phyloP scores from a whole-genome alignment of 176 grass and related monocot species.

The Raddia distichophylla region DNA sequence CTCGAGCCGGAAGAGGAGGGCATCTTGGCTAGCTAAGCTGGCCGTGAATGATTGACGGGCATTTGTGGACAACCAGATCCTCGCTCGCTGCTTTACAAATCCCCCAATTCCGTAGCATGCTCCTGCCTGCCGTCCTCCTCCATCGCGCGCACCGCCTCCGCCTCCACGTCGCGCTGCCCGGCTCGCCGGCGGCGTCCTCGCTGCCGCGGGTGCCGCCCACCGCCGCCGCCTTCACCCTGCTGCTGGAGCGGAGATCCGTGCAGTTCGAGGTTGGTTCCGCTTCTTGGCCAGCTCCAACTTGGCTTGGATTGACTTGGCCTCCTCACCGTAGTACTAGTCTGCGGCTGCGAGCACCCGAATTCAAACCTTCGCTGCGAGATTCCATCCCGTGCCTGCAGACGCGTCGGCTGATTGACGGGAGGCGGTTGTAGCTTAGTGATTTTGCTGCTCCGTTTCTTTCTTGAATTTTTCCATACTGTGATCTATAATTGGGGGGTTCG shows the following conservation, averaged over 20 bases:
- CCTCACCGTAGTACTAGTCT: neutral
- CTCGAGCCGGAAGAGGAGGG: neutral
- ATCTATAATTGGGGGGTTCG: neutral
- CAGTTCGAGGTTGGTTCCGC: neutral
- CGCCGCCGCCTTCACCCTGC: neutral
- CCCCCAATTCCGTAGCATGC: constrained; percentile 14
- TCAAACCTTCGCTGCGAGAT: constrained; percentile 33
- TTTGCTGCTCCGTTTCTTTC: constrained; percentile 4
- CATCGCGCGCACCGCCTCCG: neutral
- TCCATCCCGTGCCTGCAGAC: neutral
- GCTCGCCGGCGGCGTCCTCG: neutral
- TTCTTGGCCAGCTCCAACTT: constrained; percentile 26
- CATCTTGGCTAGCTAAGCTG: neutral
- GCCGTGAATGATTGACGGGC: constrained; percentile 43
- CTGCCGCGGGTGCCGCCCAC: neutral
- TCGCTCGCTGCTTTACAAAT: constrained; percentile 20
- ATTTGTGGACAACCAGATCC: constrained; percentile 48
- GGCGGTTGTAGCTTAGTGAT: neutral
- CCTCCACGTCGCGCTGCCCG: neutral
- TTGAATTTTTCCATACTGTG: neutral
- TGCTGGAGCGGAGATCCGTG: constrained; percentile 27
- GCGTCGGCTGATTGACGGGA: neutral
- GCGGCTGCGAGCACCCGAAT: constrained; percentile 4
- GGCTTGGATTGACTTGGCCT: neutral
- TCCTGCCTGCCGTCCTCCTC: neutral